Evolutionary conservation across 2,329 filamentous ascomycete genomes (phyloP), one percentile per base, ranked within the genome.

Genomic region (Botrytis hyacinthi): DNA sequence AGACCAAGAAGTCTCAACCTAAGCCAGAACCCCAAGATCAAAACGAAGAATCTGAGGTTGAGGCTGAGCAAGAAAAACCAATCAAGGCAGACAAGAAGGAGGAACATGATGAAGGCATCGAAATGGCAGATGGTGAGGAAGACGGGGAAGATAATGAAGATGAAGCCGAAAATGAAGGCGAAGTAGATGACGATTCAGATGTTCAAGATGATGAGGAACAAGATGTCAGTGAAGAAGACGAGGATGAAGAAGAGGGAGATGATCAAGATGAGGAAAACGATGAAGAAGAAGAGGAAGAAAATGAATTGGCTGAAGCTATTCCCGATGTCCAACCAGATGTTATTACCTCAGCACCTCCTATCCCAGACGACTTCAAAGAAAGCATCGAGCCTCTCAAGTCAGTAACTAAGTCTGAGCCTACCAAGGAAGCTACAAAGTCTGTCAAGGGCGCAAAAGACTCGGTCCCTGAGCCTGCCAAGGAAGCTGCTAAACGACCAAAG

Each of bases 321-420:
- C 71, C 71, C 4, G 35, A 51, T 29, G 14, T 72, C 29, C 63
- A 73, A 46, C 48, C 70, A 32, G 62, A 72, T 60, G 48, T 67
- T 29, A 67, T 72, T 37, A 67, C 70, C 35, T 72, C 70, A 12
- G 70, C 61, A 59, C 48, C 70, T 46, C 70, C 70, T n/a, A 72
- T 72, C 29, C 62, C 70, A 37, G 62, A 72, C 46, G 51, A 54
- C 4, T 37, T 54, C 32, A 69, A 69, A 29, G 35, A 69, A 32
- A 35, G 62, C 29, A 37, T 67, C 10, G 32, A 60, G 35, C 71
- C 71, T 16, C 37, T 69, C 22, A 37, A 69, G 22, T 46, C 66
- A 51, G 42, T 29, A 26, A 29, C 37, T 4, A 57, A 69, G 12
- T 44, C 71, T 16, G 63, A 73, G n/a, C 63, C 71, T 42, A 42